These are phyloP conservation scores for Silene coronaria DNA, from an alignment of 179 eudicot species.

Conservation along the genomic window DNA sequence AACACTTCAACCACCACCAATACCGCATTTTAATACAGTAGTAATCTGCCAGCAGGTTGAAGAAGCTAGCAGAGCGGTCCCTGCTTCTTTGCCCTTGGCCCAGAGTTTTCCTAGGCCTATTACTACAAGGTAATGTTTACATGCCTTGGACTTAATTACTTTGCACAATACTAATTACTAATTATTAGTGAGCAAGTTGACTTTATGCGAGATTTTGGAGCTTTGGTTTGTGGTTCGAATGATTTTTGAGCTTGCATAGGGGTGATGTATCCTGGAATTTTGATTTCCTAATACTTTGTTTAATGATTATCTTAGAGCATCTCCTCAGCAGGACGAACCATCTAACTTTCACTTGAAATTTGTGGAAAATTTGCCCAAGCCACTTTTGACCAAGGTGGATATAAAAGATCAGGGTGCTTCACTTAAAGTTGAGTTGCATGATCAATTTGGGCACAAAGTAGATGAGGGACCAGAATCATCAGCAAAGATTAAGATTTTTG, in stretches of 20 bases:
- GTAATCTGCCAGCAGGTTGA: not conserved
- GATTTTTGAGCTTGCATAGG: not conserved
- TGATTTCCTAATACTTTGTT: not conserved
- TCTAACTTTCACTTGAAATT: conserved; percentile 11
- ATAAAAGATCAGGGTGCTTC: conserved; percentile 14
- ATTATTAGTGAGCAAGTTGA: not conserved
- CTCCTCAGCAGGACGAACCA: conserved; percentile 7
- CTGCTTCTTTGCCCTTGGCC: not conserved
- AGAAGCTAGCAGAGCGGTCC: not conserved
- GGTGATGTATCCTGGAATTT: not conserved
- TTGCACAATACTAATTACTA: not conserved
- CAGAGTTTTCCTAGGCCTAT: not conserved
- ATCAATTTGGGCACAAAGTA: conserved; percentile 13
- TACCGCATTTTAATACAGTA: not conserved
- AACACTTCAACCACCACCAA: not conserved
- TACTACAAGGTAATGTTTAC: conserved; percentile 1
- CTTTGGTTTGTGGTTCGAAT: not conserved
- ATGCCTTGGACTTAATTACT: not conserved
- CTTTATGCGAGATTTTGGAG: not conserved
- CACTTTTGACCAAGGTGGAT: not conserved
- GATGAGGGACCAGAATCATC: conserved; percentile 22
- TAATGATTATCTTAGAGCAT: conserved; percentile 12
- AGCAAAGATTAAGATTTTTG: conserved; percentile 17
- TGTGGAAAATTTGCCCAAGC: conserved; percentile 2
- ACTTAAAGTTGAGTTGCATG: conserved; percentile 15